Evolutionary conservation across 2,329 filamentous ascomycete species (phyloP), one percentile per base, ranked within the genome.

Genomic region (Gaeumannomyces tritici): DNA sequence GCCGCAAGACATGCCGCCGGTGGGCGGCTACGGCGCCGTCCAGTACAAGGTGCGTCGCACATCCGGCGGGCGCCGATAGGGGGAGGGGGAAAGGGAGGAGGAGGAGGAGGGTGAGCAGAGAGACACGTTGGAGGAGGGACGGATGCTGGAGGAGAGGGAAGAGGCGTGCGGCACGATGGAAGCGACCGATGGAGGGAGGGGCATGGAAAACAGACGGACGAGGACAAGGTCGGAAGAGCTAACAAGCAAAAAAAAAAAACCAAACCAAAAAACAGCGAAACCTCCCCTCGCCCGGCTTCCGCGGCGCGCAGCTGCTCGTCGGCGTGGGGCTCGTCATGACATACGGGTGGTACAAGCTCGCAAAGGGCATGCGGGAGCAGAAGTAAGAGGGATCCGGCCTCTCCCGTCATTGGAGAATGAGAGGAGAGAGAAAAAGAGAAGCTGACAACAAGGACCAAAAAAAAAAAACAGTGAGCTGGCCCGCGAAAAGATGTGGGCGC

Each of bases 401-500:
- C 47, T 57, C 13, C 29, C 29, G 29, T 11, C 29, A 11, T 31
- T n/a, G n/a, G n/a, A n/a, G n/a, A 31, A 31, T 11, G 12, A 33
- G 31, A 33, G 9, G 8, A 33, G 31, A 33, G 12, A 33, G 29
- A 31, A 12, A 33, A 33, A n/a, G 12, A 11, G 31, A 11, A 9
- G 31, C 31, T 33, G 31, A 33, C 31, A 12, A 33, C 29, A n/a
- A n/a, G 29, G 31, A 33, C 31, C 29, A 31, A 42, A 13, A n/a
- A 4, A 0, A 29, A 63, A 70, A 97, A 29, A 63, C 70, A 97
- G 93, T 73, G 95, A 99, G 78, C 88, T 96, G 68, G 90, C 88
- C 66, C 91, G 95, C 70, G 95, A 99, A 74, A 99, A 98, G 83
- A 95, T 96, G 86, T 99, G 95, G 95, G 86, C 91, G 65, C 89